Percentiles rank a stretch among this genome's conserved stretches.
Conservation (phyloP, 352 stramenopile species). For the Pythium folliculosum region DNA sequence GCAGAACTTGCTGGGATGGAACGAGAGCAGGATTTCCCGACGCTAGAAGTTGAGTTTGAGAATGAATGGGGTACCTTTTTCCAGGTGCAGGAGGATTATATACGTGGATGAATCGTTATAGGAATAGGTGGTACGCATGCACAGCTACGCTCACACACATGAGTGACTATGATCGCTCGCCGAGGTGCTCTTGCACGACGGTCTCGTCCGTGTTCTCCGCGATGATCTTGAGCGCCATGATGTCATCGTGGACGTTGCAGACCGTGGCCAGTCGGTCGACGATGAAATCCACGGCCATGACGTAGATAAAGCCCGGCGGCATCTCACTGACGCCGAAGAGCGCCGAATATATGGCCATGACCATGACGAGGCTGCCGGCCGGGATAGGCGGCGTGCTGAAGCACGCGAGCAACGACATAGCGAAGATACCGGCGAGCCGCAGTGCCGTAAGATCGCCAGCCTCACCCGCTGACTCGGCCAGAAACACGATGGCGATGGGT, state of each 20-base stretch:
- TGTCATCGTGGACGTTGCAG: slow-evolving; percentile 57
- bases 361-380: slow-evolving; percentile 28
- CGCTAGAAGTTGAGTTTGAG: too few relatives aligned
- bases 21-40: too few relatives aligned
- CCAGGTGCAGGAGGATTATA: too few relatives aligned
- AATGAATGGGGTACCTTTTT: too few relatives aligned
- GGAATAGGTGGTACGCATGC: too few relatives aligned
- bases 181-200: slow-evolving; percentile 25
- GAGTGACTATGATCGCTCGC: slow-evolving; percentile 26
- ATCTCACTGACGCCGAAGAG: slow-evolving; percentile 19
- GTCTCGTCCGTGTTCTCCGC: slow-evolving; percentile 10
- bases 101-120: too few relatives aligned
- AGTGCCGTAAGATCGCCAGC: slow-evolving; percentile 46
- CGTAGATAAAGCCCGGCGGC: slow-evolving; percentile 45
- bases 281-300: slow-evolving; percentile 41
- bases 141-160: too few relatives aligned
- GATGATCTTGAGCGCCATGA: slow-evolving; percentile 23
- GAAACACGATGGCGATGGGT: slow-evolving; percentile 57
- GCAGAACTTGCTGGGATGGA: too few relatives aligned
- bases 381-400: slow-evolving; percentile 54
- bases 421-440: slow-evolving; percentile 49
- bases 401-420: slow-evolving; percentile 52
- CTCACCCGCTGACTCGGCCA: slow-evolving; percentile 60
- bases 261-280: slow-evolving; percentile 60
- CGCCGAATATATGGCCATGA: not conserved